phyloP scores from a whole-genome alignment of 75 land plant species.

The Selaginella moellendorffii region DNA sequence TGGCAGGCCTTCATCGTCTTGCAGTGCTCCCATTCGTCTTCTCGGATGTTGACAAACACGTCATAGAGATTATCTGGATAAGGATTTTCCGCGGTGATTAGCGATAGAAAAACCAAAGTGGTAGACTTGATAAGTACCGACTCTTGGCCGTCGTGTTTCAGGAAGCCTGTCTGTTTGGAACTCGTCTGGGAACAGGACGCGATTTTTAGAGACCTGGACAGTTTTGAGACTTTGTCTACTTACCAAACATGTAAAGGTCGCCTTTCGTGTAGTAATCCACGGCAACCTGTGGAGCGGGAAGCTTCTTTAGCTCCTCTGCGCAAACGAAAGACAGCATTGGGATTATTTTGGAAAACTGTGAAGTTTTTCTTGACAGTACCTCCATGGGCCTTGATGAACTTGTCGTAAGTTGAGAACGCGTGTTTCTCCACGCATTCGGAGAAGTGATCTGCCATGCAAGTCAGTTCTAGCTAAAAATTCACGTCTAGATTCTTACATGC shows the following conservation, averaged over 20 bases:
- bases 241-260: slow-evolving; percentile 93
- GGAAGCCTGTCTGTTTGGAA: slow-evolving; percentile 80
- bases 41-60: slow-evolving; percentile 82
- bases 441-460: slow-evolving; percentile 59
- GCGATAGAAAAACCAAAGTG: not conserved
- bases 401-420: slow-evolving; percentile 88
- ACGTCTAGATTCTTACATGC: slow-evolving; percentile 56
- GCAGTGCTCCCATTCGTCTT: slow-evolving; percentile 94
- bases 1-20: slow-evolving; percentile 98
- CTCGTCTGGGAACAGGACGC: slow-evolving; percentile 53
- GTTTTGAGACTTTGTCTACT: slow-evolving; percentile 9
- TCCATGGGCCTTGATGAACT: slow-evolving; percentile 69
- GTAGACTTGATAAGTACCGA: slow-evolving; percentile 31
- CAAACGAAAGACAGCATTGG: not conserved
- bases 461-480: not conserved
- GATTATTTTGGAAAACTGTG: not conserved
- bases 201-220: not conserved
- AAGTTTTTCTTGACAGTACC: slow-evolving; percentile 28
- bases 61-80: slow-evolving; percentile 80
- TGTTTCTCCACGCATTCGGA: slow-evolving; percentile 98
- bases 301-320: slow-evolving; percentile 66
- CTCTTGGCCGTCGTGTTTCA: slow-evolving; percentile 64
- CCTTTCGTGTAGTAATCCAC: slow-evolving; percentile 79
- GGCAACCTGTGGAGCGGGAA: slow-evolving; percentile 80
- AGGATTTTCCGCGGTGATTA: not conserved